A percentile compares a stretch with the other conserved stretches of the same genome.
phyloP scores from a whole-genome alignment of 2,329 filamentous ascomycete species.

The Pseudocercospora musae region DNA sequence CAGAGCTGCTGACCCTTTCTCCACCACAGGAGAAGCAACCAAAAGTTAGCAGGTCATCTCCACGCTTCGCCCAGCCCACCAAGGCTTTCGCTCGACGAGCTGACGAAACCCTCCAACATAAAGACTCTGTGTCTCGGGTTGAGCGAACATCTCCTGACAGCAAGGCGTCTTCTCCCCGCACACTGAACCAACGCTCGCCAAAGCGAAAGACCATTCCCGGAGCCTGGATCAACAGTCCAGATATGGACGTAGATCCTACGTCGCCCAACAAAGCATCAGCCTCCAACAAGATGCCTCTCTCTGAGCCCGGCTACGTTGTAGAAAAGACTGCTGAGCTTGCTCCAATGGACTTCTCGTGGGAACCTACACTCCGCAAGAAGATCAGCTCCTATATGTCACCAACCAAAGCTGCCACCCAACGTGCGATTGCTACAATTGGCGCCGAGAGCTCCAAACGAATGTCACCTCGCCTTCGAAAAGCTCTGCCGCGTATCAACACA shows the following conservation, averaged over 20 bases:
- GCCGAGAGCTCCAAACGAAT: conserved; percentile 11
- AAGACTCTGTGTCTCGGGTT: conserved; percentile 17
- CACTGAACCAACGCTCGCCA: conserved; percentile 22
- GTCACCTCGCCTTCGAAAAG: conserved; percentile 15
- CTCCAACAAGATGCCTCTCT: background rate
- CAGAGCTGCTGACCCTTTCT: background rate
- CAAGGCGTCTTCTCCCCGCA: conserved; percentile 18
- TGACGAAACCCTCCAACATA: conserved; percentile 24
- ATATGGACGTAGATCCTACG: background rate
- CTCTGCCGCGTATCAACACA: conserved; percentile 10
- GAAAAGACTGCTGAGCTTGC: background rate
- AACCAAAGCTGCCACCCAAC: conserved; percentile 30
- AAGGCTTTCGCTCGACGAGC: conserved; percentile 26
- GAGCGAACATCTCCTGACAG: background rate
- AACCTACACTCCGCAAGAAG: conserved; percentile 26
- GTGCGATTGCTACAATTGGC: conserved; percentile 27
- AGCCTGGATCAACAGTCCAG: conserved; percentile 23
- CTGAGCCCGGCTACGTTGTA: background rate
- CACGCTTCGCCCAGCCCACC: conserved; percentile 34
- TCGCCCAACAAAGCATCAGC: background rate
- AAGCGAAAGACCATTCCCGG: conserved; percentile 29
- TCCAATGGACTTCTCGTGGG: background rate
- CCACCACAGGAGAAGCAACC: background rate
- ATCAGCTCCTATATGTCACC: conserved; percentile 34
- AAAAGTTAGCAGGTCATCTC: conserved; percentile 8